Evolutionary conservation across 1,139 yeast species (phyloP), one percentile per base, ranked within the genome.

Genomic region (Geotrichum klebahnii): DNA sequence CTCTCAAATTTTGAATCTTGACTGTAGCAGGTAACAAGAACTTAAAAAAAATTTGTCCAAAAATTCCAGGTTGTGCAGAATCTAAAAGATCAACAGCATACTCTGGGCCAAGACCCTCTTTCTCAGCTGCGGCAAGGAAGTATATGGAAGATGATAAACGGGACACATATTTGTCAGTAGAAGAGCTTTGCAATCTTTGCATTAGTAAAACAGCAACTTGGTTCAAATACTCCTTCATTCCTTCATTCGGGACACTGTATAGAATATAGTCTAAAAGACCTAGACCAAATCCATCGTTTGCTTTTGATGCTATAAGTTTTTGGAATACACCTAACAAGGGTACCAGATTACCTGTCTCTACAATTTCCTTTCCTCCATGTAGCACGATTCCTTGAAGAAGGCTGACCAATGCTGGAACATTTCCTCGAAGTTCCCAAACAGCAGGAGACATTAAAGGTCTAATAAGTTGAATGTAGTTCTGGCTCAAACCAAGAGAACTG

Each of bases 301-400:
- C 77, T 60, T 84, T 85, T 0, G 97, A 87, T 0, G 97, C 81
- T 49, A 92, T 80, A 55, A 94, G 74, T 64, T 90, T 89, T 70
- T 94, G 98, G 74, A 88, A 94, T n/a, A 94, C 95, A 42, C 99
- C 99, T 48, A 94, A 73, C 35, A 94, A 77, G 3, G 97, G 96
- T 32, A 84, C 78, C 49, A 90, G 67, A 41, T 71, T 74, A 17
- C 61, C 60, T 19, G 58, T 57, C 37, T 63, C 60, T 8, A 66
- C 60, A 46, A 70, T 61, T 10, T 54, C 54, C 24, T 58, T 52
- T 1, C 83, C 77, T 51, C 88, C 89, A 46, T 78, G 82, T 40
- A 73, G 72, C 38, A 92, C 73, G 29, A 92, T 82, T 3, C 90
- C 82, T 52, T 82, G 78, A 49, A 94, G 70, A 50, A 92, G 73